Conservation (phyloP, 2,329 filamentous ascomycete species). For the Cytospora paraplurivora region DNA sequence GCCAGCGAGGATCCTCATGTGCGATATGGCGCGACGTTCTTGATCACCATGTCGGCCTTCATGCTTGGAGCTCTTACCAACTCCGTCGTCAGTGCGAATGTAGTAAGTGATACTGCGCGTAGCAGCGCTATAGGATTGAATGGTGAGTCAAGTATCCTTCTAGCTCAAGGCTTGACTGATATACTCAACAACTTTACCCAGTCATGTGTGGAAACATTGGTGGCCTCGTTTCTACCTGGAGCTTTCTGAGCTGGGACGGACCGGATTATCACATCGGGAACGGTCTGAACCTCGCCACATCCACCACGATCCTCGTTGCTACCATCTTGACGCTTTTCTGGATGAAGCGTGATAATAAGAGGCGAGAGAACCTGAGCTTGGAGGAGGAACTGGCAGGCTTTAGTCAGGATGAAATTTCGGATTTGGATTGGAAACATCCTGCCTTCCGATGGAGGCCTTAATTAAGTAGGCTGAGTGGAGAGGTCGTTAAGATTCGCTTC, state of each 20-base stretch:
- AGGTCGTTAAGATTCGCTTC: too few relatives aligned
- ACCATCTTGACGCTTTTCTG: constrained; percentile 53
- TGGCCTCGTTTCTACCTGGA: constrained; percentile 67
- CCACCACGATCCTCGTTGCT: constrained; percentile 53
- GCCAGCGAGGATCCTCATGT: constrained; percentile 53
- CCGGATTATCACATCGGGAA: constrained; percentile 73
- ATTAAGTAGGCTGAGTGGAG: neutral
- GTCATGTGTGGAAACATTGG: constrained; percentile 77
- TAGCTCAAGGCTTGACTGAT: neutral
- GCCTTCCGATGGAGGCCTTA: constrained; percentile 58
- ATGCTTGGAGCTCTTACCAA: constrained; percentile 65
- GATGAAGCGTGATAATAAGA: constrained; percentile 64
- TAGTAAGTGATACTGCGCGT: constrained; percentile 70
- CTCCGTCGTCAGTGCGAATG: constrained; percentile 69
- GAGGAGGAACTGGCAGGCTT: constrained; percentile 55
- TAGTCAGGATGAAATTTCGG: constrained; percentile 54
- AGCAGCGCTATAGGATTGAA: constrained; percentile 66
- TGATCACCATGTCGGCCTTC: constrained; percentile 67
- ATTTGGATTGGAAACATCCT: constrained; percentile 69
- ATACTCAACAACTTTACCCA: neutral
- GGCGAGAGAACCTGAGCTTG: constrained; percentile 50
- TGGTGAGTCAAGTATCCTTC: neutral
- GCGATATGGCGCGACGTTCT: constrained; percentile 70
- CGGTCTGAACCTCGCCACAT: constrained; percentile 66
- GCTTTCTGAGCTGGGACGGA: constrained; percentile 62